Evolutionary conservation across 1,284 basidiomycete genomes (phyloP).

Genomic region (Ceratobasidium sp.): DNA sequence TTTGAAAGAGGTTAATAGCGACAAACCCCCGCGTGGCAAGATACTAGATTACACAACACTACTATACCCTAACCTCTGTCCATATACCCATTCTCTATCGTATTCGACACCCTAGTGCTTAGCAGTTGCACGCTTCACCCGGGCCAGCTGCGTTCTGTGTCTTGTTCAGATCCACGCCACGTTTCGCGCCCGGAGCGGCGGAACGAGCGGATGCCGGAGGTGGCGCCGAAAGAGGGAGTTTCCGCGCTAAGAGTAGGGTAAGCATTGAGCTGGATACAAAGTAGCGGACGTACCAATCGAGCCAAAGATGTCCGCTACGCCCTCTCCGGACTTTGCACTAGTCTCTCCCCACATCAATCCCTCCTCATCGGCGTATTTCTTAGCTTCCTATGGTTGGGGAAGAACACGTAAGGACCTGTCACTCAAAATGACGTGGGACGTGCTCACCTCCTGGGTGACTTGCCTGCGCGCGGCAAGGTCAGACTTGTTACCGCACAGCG

Average conservation of each 20-base stretch:
- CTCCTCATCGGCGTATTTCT: constrained; percentile 94
- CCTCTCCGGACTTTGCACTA: constrained; percentile 91
- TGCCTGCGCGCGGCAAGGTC: constrained; percentile 80
- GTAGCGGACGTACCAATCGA: constrained; percentile 69
- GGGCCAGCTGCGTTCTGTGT: constrained; percentile 57
- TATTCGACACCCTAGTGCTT: constrained; percentile 37
- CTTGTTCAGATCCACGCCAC: constrained; percentile 76
- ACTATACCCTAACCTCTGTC: too few relatives aligned
- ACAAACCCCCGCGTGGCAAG: too few relatives aligned
- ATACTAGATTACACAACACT: too few relatives aligned
- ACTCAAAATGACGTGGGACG: too few relatives aligned
- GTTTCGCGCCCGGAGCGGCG: constrained; percentile 51
- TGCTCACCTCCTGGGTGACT: constrained; percentile 38
- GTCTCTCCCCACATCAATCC: constrained; percentile 96
- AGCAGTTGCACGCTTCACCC: constrained; percentile 78
- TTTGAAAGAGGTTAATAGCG: too few relatives aligned
- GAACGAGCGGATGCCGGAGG: constrained; percentile 60
- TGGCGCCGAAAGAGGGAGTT: constrained; percentile 75
- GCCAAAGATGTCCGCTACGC: constrained; percentile 87
- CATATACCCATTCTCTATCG: neutral
- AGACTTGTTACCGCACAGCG: constrained; percentile 94
- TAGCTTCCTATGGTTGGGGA: constrained; percentile 76
- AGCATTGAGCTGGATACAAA: constrained; percentile 33
- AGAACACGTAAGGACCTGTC: constrained; percentile 47
- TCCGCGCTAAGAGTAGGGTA: constrained; percentile 66